These are phyloP conservation scores for Trametes villosa DNA, from an alignment of 768 basidiomycete genomes.

Conservation along the genomic window DNA sequence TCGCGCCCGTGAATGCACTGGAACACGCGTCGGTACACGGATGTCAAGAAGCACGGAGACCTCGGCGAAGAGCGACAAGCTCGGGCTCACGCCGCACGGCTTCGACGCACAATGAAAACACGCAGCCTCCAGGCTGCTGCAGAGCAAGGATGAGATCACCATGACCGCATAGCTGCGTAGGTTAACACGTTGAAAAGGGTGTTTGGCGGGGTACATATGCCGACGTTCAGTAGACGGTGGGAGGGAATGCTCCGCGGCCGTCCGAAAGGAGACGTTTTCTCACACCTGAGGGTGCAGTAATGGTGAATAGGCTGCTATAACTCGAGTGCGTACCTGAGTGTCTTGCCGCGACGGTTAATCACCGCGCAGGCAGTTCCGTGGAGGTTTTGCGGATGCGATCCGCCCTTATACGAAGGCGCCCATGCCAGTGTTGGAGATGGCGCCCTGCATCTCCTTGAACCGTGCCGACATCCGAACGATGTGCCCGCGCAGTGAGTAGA, in stretches of 20 bases:
- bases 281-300: background rate
- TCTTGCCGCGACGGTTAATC: background rate
- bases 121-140: background rate
- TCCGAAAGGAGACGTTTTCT: background rate
- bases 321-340: background rate
- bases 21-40: constrained; percentile 12
- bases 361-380: background rate
- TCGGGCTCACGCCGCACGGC: background rate
- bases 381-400: background rate
- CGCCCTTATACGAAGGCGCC: background rate
- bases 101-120: background rate
- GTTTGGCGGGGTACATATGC: background rate
- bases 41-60: constrained; percentile 14
- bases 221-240: constrained; percentile 3
- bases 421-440: background rate
- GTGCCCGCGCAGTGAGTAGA: too few species aligned
- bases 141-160: background rate
- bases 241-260: background rate
- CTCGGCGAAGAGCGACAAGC: background rate
- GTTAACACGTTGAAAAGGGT: background rate
- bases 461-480: background rate
- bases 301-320: background rate
- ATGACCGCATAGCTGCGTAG: background rate
- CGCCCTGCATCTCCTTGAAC: background rate
- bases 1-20: background rate